phyloP scores from a whole-genome alignment of 495 filamentous ascomycete species.

The Penicillium herquei region DNA sequence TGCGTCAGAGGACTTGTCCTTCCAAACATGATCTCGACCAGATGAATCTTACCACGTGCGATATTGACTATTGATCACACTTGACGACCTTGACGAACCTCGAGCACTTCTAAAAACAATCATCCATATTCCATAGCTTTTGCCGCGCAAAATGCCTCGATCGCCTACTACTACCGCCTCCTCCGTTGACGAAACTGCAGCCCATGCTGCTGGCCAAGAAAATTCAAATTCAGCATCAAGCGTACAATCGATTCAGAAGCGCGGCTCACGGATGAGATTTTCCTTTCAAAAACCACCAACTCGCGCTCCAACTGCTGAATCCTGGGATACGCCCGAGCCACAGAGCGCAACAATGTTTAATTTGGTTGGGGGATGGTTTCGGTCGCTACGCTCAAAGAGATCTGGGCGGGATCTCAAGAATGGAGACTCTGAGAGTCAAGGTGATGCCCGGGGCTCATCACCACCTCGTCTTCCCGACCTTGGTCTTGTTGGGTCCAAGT shows the following conservation, averaged over 20 bases:
- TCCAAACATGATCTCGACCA: background rate
- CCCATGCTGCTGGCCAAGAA: background rate
- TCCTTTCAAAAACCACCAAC: background rate
- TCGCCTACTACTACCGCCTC: background rate
- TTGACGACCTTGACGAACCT: background rate
- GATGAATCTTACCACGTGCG: background rate
- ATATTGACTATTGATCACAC: background rate
- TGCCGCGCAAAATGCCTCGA: background rate
- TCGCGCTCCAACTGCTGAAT: background rate
- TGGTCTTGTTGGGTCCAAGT: background rate
- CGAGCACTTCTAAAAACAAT: background rate
- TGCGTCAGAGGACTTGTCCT: background rate
- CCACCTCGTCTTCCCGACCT: conserved; percentile 3
- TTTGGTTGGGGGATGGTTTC: background rate
- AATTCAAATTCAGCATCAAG: background rate
- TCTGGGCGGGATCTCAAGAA: background rate
- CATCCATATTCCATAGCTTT: background rate
- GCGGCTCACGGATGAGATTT: background rate
- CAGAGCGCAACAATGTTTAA: background rate
- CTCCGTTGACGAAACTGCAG: background rate
- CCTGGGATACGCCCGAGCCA: background rate
- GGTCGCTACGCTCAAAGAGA: background rate
- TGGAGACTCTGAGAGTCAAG: background rate
- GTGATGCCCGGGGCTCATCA: background rate
- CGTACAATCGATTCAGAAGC: background rate